Percentiles rank a stretch among this genome's conserved stretches.
phyloP scores from a whole-genome alignment of 768 basidiomycete species.

The Psilocybe cyanescens region DNA sequence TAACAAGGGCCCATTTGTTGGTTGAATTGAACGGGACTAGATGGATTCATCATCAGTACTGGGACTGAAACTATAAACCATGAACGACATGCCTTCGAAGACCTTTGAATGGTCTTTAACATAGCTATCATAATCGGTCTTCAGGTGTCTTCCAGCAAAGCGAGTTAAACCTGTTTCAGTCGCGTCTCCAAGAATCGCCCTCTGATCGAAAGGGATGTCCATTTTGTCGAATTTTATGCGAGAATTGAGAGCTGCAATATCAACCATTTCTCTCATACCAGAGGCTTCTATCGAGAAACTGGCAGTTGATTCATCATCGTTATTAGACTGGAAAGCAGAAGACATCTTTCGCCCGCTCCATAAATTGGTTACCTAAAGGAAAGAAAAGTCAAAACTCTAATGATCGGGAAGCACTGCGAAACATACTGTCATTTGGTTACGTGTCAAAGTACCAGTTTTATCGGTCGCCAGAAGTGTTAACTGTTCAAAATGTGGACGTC shows the following conservation, averaged over 20 bases:
- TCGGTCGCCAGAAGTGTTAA: conserved; percentile 71
- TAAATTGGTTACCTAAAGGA: conserved; percentile 56
- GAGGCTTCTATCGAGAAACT: conserved; percentile 52
- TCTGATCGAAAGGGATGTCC: conserved; percentile 64
- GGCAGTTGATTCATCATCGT: conserved; percentile 58
- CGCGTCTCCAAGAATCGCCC: conserved; percentile 71
- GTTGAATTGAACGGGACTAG: conserved; percentile 72
- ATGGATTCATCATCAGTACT: neutral
- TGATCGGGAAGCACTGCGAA: neutral
- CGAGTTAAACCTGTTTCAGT: conserved; percentile 75
- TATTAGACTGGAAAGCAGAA: conserved; percentile 73
- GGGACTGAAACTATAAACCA: neutral
- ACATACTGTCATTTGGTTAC: conserved; percentile 72
- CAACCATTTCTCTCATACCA: conserved; percentile 70
- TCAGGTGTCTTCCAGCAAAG: conserved; percentile 61
- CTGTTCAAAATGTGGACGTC: conserved; percentile 31
- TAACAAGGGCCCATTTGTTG: conserved; percentile 76
- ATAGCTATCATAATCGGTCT: conserved; percentile 55
- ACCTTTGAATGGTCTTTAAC: conserved; percentile 55
- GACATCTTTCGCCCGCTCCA: conserved; percentile 69
- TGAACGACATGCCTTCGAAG: conserved; percentile 51
- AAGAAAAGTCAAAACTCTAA: neutral
- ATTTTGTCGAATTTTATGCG: conserved; percentile 70
- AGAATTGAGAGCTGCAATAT: conserved; percentile 68
- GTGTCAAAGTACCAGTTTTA: conserved; percentile 72